phyloP scores from a whole-genome alignment of 495 filamentous ascomycete species.

The Daldinia vernicosa region DNA sequence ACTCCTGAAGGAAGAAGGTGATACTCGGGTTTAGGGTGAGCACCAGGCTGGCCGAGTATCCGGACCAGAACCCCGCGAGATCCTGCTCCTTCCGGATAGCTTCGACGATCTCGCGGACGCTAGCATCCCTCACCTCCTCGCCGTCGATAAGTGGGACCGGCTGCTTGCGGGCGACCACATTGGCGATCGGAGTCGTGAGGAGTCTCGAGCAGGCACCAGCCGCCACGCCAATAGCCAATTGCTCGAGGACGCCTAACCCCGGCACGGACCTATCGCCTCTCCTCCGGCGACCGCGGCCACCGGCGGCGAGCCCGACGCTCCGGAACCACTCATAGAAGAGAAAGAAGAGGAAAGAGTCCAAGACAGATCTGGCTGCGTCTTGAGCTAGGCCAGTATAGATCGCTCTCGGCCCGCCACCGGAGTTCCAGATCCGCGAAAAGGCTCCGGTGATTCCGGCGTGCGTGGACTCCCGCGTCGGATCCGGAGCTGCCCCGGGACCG shows the following conservation, averaged over 20 bases:
- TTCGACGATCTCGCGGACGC: constrained; percentile 66
- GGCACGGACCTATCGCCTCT: constrained; percentile 45
- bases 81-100: constrained; percentile 77
- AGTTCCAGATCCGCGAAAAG: constrained; percentile 72
- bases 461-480: constrained; percentile 18
- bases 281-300: constrained; percentile 14
- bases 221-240: constrained; percentile 77
- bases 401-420: constrained; percentile 72
- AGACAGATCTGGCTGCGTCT: constrained; percentile 76
- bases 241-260: constrained; percentile 72
- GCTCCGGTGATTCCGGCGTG: constrained; percentile 74
- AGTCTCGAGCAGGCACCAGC: constrained; percentile 81
- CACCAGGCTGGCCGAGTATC: constrained; percentile 82
- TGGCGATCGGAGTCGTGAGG: constrained; percentile 83
- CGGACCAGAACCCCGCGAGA: constrained; percentile 84
- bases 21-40: constrained; percentile 87
- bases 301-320: constrained; percentile 63
- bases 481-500: constrained; percentile 29
- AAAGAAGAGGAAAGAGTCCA: constrained; percentile 86
- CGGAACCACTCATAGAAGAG: constrained; percentile 73
- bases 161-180: constrained; percentile 85
- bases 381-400: constrained; percentile 79
- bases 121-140: constrained; percentile 40
- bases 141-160: constrained; percentile 63
- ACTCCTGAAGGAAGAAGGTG: constrained; percentile 84